Base-by-base conservation (phyloP, 441 rosid species). In the Daphne laureola region DNA sequence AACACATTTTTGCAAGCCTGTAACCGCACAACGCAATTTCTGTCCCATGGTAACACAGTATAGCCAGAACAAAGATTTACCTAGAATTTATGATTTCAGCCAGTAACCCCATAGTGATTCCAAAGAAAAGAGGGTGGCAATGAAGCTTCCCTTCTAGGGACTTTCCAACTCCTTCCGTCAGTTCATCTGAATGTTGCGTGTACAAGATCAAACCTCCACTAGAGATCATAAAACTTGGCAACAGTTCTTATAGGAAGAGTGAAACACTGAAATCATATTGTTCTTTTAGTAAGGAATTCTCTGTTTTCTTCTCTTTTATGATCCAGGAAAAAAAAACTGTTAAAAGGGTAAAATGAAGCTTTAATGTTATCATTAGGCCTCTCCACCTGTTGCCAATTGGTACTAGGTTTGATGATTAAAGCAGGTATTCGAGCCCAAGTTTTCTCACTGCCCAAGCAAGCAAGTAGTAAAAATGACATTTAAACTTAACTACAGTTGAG, bases 51-150 rank as follows among this genome's bases (percentile, higher is more conserved):
- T 61, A n/a, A n/a, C n/a, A n/a, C 16, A 43, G 57, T 38, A 62
- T 55, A 57, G 17, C 48, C 51, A 14, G 51, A 43, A 49, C 3
- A 51, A 62, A 65, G 55, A 54, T 57, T 67, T 77, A 94, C 99
- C 99, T 86, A 48, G 99, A 94, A 81, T 94, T 94, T 70, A 94
- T 87, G 57, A 94, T 74, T 83, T 94, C 99, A 13, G 98, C 99
- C 60, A 94, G 78, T 58, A 94, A 75, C 64, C 99, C 96, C 98
- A 94, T 77, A 44, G 96, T 65, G 43, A 90, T 75, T 65, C 96
- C 96, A 73, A 87, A 90, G 78, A 94, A 90, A 69, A 94, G 94
- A 5, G 96, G 93, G 79, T 88, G 99, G 36, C 75, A 47, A 15
- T 78, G 81, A 57, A 94, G 90, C 69, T 86, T 86, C 64, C 71